Base-by-base conservation (phyloP, 1,139 yeast genomes). In the Fermentozyma sake region DNA sequence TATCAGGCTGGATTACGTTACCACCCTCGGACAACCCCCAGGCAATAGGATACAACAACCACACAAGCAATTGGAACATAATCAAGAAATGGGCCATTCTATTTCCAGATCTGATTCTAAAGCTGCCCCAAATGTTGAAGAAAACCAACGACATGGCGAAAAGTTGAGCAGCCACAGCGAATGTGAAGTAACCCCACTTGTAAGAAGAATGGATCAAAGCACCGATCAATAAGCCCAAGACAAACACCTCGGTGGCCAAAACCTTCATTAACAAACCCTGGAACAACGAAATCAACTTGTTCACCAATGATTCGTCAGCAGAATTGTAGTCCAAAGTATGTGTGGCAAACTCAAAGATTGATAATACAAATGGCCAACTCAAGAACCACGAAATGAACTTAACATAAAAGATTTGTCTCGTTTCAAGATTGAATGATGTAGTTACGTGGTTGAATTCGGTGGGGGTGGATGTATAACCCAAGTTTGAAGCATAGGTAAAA, bases 1-100 rank as follows among this genome's bases (percentile, higher is more conserved):
- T 68, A 44, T 75, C 81, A 22, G 79, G 79, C 41, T 71, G 73
- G 38, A 78, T 76, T 23, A 60, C 71, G 46, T 77, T 77, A 51
- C 83, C 83, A 61, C 84, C 85, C 43, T 77, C 83, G 39, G 71
- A 57, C 33, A 77, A 58, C 48, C 76, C 83, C 83, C 83, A 78
- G 29, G 60, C 51, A 36, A 78, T 53, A 22, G 78, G 76, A 46
- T 77, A 76, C 35, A 75, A 54, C 36, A 72, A 46, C 58, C 72
- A 63, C 22, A 72, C 54, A 20, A 60, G 29, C 14, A 58, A 31
- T 34, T 52, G 52, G 35, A 59, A 51, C 15, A 38, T 37, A 35
- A 69, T 52, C 26, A 68, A 31, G 18, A 53, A 39, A 34, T 53
- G 48, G 7, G 52, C 49, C 22, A 55, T 10, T 23, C 27, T 29